These are phyloP conservation scores for Saururus chinensis DNA, from an alignment of 164 flowering plant species.

Conservation along the genomic window DNA sequence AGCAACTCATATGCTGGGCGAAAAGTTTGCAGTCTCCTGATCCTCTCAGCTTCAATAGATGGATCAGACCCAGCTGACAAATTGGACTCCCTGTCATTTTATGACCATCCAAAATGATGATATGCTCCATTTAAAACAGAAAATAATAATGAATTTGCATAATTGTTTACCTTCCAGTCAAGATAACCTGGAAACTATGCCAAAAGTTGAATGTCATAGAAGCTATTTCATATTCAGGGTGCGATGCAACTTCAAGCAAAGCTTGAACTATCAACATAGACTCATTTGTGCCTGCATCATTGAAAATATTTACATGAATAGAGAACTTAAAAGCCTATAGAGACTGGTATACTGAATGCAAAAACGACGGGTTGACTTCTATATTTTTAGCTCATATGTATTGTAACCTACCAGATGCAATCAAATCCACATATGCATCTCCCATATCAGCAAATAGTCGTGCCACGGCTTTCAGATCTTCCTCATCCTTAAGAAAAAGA, in stretches of 20 bases:
- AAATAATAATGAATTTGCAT: background rate
- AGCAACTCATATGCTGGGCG: conserved; percentile 73
- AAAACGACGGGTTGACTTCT: too few species aligned
- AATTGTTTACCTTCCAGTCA: conserved; percentile 61
- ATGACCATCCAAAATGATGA: conserved; percentile 7
- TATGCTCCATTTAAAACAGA: background rate
- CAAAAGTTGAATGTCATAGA: conserved; percentile 98
- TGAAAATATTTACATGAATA: background rate
- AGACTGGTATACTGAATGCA: too few species aligned
- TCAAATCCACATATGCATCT: conserved; percentile 90
- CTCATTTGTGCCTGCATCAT: conserved; percentile 53
- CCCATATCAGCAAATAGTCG: conserved; percentile 97
- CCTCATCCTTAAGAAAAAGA: conserved; percentile 64
- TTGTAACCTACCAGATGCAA: conserved; percentile 66
- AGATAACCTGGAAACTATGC: conserved; percentile 86
- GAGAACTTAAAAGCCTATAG: background rate
- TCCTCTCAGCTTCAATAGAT: conserved; percentile 77
- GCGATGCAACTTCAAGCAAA: conserved; percentile 82
- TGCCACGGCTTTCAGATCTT: conserved; percentile 95
- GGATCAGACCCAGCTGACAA: conserved; percentile 50
- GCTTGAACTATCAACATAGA: conserved; percentile 88
- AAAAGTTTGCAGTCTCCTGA: conserved; percentile 60
- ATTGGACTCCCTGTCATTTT: conserved; percentile 52
- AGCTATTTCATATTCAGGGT: conserved; percentile 90
- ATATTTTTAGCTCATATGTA: background rate